Base-by-base conservation (phyloP, 306 rosid genomes). In the Rosa lucieae region DNA sequence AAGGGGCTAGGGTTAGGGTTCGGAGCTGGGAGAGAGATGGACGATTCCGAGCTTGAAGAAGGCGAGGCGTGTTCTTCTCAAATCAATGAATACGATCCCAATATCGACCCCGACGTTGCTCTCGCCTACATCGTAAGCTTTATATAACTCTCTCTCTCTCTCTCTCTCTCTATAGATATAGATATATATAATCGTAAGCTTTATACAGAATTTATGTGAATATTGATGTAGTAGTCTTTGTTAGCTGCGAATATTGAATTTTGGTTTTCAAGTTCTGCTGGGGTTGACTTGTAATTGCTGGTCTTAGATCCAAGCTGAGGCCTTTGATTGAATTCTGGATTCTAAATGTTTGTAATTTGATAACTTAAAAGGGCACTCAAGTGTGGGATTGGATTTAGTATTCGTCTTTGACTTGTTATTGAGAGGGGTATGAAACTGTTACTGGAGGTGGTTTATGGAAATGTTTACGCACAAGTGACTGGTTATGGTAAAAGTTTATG, bases 21-120 rank as follows among this genome's bases (percentile, higher is more conserved):
- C 81, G 86, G 81, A 85, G 84, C 72, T 32, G 75, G 85, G 84
- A 61, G 74, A 83, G 95, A 82, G 66, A 95, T 92, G 98, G 97
- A 89, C 76, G 97, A 92, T 85, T 83, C 89, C 59, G 99, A 95
- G 90, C 99, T 90, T 81, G 99, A 95, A 90, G 98, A 93, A 82
- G 99, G 99, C 77, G 99, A 95, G 78, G 97, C 99, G 2, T 91
- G 87, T 82, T 93, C 91, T 62, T 88, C 79, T 76, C 97, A 90
- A 61, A 88, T 91, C 89, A 84, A 86, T 66, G 97, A 84, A 82
- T 87, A 75, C 67, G 97, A 91, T 67, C 78, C 94, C 35, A 84
- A 85, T 77, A 83, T 93, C 82, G 98, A 95, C 81, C 98, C 98
- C 11, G 97, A 95, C 81, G 87, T 90, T 79, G 88, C 85, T 77